Evolutionary conservation across 2,329 filamentous ascomycete species (phyloP).

Genomic region (Aspergillus sp.): DNA sequence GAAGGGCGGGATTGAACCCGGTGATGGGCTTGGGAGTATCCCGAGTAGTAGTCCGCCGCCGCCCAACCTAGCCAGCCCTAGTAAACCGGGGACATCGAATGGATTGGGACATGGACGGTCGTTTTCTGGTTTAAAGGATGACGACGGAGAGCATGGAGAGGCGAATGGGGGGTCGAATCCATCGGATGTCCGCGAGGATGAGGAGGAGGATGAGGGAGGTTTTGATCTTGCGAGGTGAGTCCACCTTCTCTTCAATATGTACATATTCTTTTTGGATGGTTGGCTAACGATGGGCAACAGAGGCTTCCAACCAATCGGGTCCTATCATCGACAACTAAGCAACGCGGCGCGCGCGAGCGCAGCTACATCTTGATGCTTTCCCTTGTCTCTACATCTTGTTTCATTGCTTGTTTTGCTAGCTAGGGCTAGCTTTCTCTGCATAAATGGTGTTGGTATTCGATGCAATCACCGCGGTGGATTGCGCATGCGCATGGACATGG

Average conservation of each 20-base stretch:
- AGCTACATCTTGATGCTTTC: constrained; percentile 14
- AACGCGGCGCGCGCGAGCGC: constrained; percentile 32
- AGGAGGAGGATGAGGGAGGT: constrained; percentile 36
- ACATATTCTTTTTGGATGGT: not conserved
- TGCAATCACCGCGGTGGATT: not conserved
- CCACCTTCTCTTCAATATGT: not conserved
- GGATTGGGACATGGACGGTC: constrained; percentile 23
- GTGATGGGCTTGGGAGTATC: constrained; percentile 31
- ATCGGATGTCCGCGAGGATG: constrained; percentile 21
- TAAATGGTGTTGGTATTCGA: not conserved
- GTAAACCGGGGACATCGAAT: constrained; percentile 34
- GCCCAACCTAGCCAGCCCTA: constrained; percentile 39
- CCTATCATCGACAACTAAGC: constrained; percentile 39
- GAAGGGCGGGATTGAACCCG: constrained; percentile 30
- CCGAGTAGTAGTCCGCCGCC: constrained; percentile 45
- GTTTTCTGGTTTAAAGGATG: constrained; percentile 26
- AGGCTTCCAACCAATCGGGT: constrained; percentile 45
- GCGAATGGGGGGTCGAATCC: not conserved
- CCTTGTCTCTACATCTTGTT: not conserved
- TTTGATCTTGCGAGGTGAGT: constrained; percentile 44
- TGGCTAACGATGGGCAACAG: constrained; percentile 18
- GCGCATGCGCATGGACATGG: too few species aligned
- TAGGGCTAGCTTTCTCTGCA: constrained; percentile 1
- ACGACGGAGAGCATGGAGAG: constrained; percentile 14
- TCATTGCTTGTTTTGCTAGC: not conserved